Base-by-base conservation (phyloP, 768 basidiomycete species). In the Hygrophorus pudorinus region DNA sequence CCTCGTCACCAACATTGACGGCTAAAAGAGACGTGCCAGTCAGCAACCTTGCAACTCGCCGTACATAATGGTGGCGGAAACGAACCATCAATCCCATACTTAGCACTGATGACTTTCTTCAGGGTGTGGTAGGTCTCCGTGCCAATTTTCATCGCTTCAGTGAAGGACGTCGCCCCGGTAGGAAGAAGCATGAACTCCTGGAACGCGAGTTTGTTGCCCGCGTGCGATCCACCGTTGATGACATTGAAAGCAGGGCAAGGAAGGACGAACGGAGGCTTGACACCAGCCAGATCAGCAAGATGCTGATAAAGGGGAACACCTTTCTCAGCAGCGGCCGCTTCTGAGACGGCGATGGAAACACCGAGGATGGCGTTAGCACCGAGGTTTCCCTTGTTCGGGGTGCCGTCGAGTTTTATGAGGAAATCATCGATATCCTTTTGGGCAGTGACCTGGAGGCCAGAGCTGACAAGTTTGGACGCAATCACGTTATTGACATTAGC, bases 111-210 rank as follows among this genome's bases (percentile, higher is more conserved):
- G 60, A 99, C 93, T 75, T 92, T 96, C 78, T 99, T 99, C 60
- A 98, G 74, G 52, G 85, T 86, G 74, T 96, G 92, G 71, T 96
- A 96, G 17, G 89, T 93, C 70, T 99, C 96, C 8, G 93, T 86
- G 49, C 96, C 96, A 48, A 94, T 92, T 72, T 97, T 94, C 82
- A 99, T 83, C 46, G 96, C 92, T 73, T 99, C 93, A 27, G 87
- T 81, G 76, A 98, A 99, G 48, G 75, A 76, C 13, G 73, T 56
- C 41, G 96, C 96, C 42, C 93, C 94, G 49, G 91, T 93, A 50
- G 96, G 94, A 51, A 97, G 76, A 55, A 99, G 76, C 96, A 99
- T 98, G 76, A 99, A 99, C 68, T 99, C 96, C 69, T 99, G 96
- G 88, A 98, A 99, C 31, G 96, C 96, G 51, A 99, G 86, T 68